phyloP scores from a whole-genome alignment of 1,284 basidiomycete species.

The Coniophora puteana region DNA sequence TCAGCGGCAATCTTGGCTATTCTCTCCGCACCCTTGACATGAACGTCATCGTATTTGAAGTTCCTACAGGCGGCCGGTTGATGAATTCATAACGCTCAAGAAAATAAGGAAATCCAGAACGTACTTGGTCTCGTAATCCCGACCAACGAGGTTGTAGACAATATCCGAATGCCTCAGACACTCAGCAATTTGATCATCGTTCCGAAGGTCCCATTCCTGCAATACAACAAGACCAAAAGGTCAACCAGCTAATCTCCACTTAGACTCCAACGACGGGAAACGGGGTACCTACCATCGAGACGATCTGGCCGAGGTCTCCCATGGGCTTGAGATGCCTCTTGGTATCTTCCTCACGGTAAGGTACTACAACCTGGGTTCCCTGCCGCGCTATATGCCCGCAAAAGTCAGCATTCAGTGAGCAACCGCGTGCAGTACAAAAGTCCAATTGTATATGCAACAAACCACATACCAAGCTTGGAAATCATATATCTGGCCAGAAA shows the following conservation, averaged over 20 bases:
- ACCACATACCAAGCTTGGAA: constrained; percentile 76
- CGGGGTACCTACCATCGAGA: constrained; percentile 73
- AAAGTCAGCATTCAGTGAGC: too few species aligned
- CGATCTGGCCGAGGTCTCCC: constrained; percentile 97
- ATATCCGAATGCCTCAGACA: constrained; percentile 95
- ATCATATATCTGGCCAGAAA: constrained; percentile 96
- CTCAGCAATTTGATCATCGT: constrained; percentile 77
- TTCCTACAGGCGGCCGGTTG: constrained; percentile 50
- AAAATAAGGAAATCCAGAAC: constrained; percentile 9
- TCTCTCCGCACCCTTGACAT: constrained; percentile 73
- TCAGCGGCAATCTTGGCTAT: constrained; percentile 83
- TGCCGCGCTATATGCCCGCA: too few species aligned
- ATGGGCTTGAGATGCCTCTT: constrained; percentile 88
- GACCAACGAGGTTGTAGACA: constrained; percentile 38
- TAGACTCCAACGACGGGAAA: constrained; percentile 6
- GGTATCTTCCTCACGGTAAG: constrained; percentile 95
- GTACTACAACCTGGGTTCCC: constrained; percentile 93
- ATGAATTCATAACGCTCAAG: constrained; percentile 13
- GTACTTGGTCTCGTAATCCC: constrained; percentile 75
- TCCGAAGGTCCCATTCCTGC: constrained; percentile 72
- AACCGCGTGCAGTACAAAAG: constrained; percentile 10
- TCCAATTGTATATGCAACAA: constrained; percentile 3
- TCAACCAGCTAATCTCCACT: constrained; percentile 22
- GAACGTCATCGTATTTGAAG: constrained; percentile 78
- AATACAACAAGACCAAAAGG: constrained; percentile 12